Evolutionary conservation across 2,329 filamentous ascomycete genomes (phyloP).

Genomic region (Penicillium sp.): DNA sequence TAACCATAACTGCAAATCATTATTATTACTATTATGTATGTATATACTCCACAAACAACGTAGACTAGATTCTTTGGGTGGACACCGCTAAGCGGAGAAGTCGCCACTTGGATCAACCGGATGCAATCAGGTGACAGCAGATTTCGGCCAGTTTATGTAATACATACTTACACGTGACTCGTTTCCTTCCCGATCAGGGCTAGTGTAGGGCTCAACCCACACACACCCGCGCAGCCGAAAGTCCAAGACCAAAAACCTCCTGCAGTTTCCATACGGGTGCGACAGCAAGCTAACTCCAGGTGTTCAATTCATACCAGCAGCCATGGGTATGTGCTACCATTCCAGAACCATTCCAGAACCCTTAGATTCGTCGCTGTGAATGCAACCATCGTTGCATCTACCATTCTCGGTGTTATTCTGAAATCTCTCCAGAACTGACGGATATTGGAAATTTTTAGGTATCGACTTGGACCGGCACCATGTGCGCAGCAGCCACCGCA

Average conservation of each 20-base stretch:
- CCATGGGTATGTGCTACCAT: conserved; percentile 43
- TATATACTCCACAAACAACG: not conserved
- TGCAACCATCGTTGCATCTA: not conserved
- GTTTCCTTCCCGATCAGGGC: conserved; percentile 18
- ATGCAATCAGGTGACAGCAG: not conserved
- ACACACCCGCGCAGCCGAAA: conserved; percentile 43
- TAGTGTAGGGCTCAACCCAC: conserved; percentile 49
- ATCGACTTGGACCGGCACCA: conserved; percentile 63
- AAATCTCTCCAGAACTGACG: conserved; percentile 12
- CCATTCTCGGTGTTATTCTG: too few species aligned
- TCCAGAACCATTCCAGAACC: not conserved
- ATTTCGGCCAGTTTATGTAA: not conserved
- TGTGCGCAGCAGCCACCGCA: conserved; percentile 73
- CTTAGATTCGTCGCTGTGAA: not conserved
- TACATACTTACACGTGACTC: conserved; percentile 7
- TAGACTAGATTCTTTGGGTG: not conserved
- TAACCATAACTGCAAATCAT: too few species aligned
- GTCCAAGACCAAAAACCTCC: conserved; percentile 41
- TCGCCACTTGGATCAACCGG: not conserved
- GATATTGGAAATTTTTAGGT: conserved; percentile 37
- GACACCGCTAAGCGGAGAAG: not conserved
- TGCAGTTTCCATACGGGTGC: conserved; percentile 40
- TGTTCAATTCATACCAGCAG: conserved; percentile 42
- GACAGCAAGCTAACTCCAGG: conserved; percentile 43
- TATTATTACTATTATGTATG: not conserved